Evolutionary conservation across 768 basidiomycete genomes (phyloP), one percentile per base, ranked within the genome.

Genomic region (Termitomyces sp.): DNA sequence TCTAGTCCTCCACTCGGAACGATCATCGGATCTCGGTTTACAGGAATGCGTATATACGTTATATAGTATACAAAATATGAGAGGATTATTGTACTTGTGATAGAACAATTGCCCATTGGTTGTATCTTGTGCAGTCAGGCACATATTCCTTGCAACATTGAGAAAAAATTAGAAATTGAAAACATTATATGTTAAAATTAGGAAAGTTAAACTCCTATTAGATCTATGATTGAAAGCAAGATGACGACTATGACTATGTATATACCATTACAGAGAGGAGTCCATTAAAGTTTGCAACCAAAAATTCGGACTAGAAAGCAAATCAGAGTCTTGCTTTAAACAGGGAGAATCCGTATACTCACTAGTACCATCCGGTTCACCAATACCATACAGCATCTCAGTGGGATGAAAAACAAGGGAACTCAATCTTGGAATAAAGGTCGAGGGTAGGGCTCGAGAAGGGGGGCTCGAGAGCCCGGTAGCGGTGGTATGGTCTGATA

Each of bases 311-410:
- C 85, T 83, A 62, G 69, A 31, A 48, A 36, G 36, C 42, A 20
- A 25, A 31, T 65, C 48, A 71, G 60, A 34, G 14, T 38, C 17
- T 51, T 53, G 14, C 8, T 53, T 4, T 37, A 50, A 8, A 47
- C 31, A 45, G 20, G 17, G 55, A 50, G 43, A 20, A 32, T 56
- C 4, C 10, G 31, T 60, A 20, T 34, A 60, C 80, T 62, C 67
- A 85, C 84, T 79, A 61, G 76, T 79, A 15, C 92, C 91, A 70
- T 94, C 91, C 54, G 87, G 82, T 48, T 83, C 83, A 9, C 91
- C 91, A 15, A 87, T 70, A 17, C 85, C 89, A 67, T 86, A 90
- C 64, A 94, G 71, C 93, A 94, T 94, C 72, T 95, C 91, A 63
- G 85, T 80, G 12, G 93, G 92, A 70, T 95, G 93, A 81, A 94